Base-by-base conservation (phyloP, 1,284 basidiomycete genomes). In the Taiwanofungus camphoratus region DNA sequence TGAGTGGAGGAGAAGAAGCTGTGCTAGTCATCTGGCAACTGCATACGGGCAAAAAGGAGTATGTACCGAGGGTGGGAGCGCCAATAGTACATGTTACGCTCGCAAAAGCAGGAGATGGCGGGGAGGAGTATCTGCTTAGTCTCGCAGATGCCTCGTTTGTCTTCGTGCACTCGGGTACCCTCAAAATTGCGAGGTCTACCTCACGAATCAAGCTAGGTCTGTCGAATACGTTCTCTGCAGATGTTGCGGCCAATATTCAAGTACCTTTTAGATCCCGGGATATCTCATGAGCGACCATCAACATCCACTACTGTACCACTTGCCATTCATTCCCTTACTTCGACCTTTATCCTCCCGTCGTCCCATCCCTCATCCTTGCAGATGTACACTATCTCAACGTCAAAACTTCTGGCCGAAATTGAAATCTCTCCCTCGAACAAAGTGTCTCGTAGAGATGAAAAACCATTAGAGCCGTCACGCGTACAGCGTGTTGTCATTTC, bases 11-110 rank as follows among this genome's bases (percentile, higher is more conserved):
- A 34, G 92, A 98, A 62, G 96, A 99, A 65, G 81, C 89, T 26
- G 95, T 97, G 1, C 67, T 99, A 6, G 95, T 99, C 19, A 83
- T 96, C 44, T 99, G 96, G 96, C 91, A 94, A 58, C 61, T 96
- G 29, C 83, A 90, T 52, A 81, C 83, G 0, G 86, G 87, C 12
- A 87, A 83, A 64, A 82, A 82, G 59, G 91, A 94, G 62, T 99
- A 90, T 59, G 80, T 99, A 3, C 94, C 96, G 24, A 82, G 96
- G 38, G 76, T 99, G 2, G 93, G 95, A 12, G 88, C 92, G 1
- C 82, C 92, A 3, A 90, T 92, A 44, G 74, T 82, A 46, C 84
- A 81, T 20, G 74, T 94, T 26, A 75, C 79, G n/a, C 64, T 81
- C 15, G 70, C 72, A 7, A 73, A 64, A 34, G 59, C 61, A 19